Conservation (phyloP, 2,329 filamentous ascomycete species). For the Cryphonectria parasitica region DNA sequence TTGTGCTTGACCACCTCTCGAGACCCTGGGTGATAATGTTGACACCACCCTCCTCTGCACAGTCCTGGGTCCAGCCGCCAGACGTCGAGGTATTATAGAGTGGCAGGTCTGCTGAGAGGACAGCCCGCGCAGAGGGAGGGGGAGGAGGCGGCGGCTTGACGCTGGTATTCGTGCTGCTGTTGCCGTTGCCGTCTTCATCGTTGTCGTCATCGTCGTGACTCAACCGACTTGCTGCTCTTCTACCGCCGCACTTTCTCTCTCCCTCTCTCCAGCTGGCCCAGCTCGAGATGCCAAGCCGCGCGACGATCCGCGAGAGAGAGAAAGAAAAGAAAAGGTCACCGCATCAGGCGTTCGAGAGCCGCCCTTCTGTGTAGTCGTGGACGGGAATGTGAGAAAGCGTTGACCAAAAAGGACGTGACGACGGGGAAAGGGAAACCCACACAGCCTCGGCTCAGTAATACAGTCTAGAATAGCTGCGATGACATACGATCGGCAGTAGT, state of each 20-base stretch:
- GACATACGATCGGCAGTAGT: constrained; percentile 25
- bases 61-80: background rate
- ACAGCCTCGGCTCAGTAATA: constrained; percentile 17
- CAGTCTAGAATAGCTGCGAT: background rate
- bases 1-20: background rate
- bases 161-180: background rate
- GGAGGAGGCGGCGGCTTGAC: background rate
- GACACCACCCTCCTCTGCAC: background rate
- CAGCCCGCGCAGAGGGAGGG: background rate
- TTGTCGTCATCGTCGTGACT: background rate
- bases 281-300: constrained; percentile 21
- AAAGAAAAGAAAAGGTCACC: constrained; percentile 12
- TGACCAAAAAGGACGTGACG: background rate
- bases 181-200: constrained; percentile 19
- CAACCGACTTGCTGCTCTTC: constrained; percentile 6
- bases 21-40: constrained; percentile 3
- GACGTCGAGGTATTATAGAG: background rate
- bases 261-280: constrained; percentile 13
- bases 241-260: background rate
- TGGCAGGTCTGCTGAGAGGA: background rate
- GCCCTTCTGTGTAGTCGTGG: background rate
- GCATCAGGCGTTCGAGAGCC: constrained; percentile 14
- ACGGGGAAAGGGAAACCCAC: background rate
- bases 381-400: background rate
- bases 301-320: constrained; percentile 15